These are phyloP conservation scores for Aaosphaeria pasadenensis DNA, from an alignment of 2,329 filamentous ascomycete genomes.

Conservation along the genomic window DNA sequence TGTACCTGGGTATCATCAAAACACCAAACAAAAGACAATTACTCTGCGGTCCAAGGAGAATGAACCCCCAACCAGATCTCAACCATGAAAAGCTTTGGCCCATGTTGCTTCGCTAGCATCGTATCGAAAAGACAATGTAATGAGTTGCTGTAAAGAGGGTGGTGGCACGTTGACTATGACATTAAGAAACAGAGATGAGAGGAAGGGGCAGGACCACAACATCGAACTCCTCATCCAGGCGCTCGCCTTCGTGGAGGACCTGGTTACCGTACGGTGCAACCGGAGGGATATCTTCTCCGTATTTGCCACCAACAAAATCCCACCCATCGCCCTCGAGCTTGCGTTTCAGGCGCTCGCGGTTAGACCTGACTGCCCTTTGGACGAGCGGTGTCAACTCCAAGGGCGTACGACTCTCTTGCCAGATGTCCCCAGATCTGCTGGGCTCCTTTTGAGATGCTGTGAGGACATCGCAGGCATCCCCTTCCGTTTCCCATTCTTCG, in stretches of 20 bases:
- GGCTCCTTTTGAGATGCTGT: slow-evolving; percentile 1
- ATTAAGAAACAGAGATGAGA: no score
- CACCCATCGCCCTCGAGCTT: slow-evolving; percentile 32
- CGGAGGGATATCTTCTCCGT: slow-evolving; percentile 18
- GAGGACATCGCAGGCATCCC: background rate
- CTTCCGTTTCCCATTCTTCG: slow-evolving; percentile 24
- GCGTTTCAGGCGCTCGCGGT: slow-evolving; percentile 24
- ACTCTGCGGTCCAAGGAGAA: no score
- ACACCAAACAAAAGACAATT: no score
- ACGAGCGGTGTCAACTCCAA: slow-evolving; percentile 16
- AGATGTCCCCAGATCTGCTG: background rate
- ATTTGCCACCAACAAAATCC: slow-evolving; percentile 30
- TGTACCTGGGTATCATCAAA: no score
- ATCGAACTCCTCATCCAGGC: slow-evolving; percentile 34
- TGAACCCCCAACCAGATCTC: no score
- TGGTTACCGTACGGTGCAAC: slow-evolving; percentile 3
- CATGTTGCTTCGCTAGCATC: no score
- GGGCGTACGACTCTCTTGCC: background rate
- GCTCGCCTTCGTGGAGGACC: slow-evolving; percentile 8
- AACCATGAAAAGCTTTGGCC: no score
- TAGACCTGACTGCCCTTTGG: slow-evolving; percentile 23
- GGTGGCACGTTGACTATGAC: no score
- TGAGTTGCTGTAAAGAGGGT: no score
- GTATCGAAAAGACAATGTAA: no score
- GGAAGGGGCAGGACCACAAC: slow-evolving; percentile 22